Base-by-base conservation (phyloP, 768 basidiomycete species). In the Kwoniella heveanensis region DNA sequence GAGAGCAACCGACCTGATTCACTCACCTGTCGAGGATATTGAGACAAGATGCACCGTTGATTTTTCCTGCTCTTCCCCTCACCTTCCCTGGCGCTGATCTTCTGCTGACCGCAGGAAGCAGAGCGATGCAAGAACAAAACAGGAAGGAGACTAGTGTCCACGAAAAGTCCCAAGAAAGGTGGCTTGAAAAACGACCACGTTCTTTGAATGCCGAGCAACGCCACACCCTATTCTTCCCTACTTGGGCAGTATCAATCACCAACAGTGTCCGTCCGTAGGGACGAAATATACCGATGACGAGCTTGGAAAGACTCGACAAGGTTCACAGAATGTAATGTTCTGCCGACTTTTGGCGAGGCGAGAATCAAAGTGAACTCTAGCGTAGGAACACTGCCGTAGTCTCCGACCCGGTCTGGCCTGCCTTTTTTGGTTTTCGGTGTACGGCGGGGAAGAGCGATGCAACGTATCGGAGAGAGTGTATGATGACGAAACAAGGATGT, bases 171-270 rank as follows among this genome's bases (percentile, higher is more conserved):
- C 39, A 44, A 44, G 39, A 44, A 44, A 44, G 39, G 39, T 44
- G 39, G 39, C 39, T 44, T 44, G 39, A 44, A 44, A 44, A 44
- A 10, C 8, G 39, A 10, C 39, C 39, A 44, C 39, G 39, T 44
- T 44, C 17, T 17, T 44, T 44, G 39, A 44, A 10, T 44, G 39
- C 39, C 39, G 39, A 44, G 17, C 17, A 7, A 44, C 39, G 39
- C 39, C 39, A 44, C 39, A 44, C 39, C 39, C 39, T 44, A 44
- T 44, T 44, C 39, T 44, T 44, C 39, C 39, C 39, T 44, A 10
- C 39, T 44, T 44, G 8, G 39, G 39, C 39, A 44, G 39, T 44
- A 4, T 44, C 3, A 9, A 44, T n/a, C n/a, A n/a, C n/a, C n/a
- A n/a, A n/a, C n/a, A 44, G 8, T 44, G 39, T 44, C 39, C 39